These are phyloP conservation scores for Xylaria sp. DNA, from an alignment of 2,329 filamentous ascomycete genomes.

Conservation along the genomic window DNA sequence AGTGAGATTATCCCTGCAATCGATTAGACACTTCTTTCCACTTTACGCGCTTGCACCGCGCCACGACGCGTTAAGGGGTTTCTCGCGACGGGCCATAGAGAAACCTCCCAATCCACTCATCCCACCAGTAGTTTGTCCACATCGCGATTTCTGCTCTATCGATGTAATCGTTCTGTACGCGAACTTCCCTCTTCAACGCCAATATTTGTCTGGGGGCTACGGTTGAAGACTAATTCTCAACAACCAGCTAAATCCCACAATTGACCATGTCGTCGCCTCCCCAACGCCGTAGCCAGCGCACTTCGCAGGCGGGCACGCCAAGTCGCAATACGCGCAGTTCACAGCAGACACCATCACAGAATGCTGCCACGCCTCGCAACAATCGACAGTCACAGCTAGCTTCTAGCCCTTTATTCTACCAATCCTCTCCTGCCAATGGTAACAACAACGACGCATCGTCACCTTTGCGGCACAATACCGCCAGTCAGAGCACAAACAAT, in stretches of 20 bases:
- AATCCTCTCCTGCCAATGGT: conserved; percentile 57
- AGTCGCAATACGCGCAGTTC: conserved; percentile 64
- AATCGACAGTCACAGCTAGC: conserved; percentile 64
- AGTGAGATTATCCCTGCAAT: conserved; percentile 6
- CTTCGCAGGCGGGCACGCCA: conserved; percentile 65
- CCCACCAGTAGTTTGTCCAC: conserved; percentile 2
- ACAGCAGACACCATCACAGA: conserved; percentile 54
- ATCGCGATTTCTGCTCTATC: conserved; percentile 1
- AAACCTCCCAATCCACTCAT: conserved; percentile 21
- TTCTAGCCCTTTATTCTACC: conserved; percentile 86
- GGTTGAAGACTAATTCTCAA: background rate
- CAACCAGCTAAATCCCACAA: conserved; percentile 9
- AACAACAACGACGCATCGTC: conserved; percentile 58
- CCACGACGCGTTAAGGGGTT: conserved; percentile 41
- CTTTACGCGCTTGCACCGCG: conserved; percentile 50
- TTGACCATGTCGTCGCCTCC: conserved; percentile 71
- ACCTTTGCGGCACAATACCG: conserved; percentile 67
- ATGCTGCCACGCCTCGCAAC: conserved; percentile 58
- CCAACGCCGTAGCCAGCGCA: conserved; percentile 64
- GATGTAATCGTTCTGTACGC: background rate
- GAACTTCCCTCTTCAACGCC: conserved; percentile 16
- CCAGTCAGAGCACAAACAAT: conserved; percentile 63
- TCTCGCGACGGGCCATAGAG: conserved; percentile 35
- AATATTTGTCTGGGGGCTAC: background rate
- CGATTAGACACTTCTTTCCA: conserved; percentile 42